These are phyloP conservation scores for Serendipita sp. DNA, from an alignment of 768 basidiomycete genomes.

Conservation along the genomic window DNA sequence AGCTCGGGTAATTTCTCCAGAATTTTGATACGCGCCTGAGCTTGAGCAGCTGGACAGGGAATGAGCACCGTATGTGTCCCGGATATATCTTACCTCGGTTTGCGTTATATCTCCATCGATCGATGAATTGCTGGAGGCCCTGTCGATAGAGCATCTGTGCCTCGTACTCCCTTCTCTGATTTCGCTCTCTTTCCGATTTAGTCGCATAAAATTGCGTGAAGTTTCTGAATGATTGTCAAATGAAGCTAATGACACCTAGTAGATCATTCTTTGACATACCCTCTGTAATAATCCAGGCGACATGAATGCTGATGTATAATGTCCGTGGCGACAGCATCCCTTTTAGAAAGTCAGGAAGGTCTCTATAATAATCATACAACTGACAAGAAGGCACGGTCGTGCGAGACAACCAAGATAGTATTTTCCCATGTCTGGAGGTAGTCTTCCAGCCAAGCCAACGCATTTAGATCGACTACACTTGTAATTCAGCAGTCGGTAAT, in stretches of 20 bases:
- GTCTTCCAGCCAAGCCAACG: conserved; percentile 93
- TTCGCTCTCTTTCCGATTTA: conserved; percentile 85
- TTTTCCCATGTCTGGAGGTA: conserved; percentile 91
- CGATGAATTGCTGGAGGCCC: conserved; percentile 94
- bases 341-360: conserved; percentile 14
- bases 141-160: conserved; percentile 89
- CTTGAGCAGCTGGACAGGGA: conserved; percentile 55
- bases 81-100: conserved; percentile 44
- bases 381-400: conserved; percentile 91
- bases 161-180: conserved; percentile 88
- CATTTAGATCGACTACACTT: conserved; percentile 68
- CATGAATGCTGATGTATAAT: conserved; percentile 93
- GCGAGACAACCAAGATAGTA: conserved; percentile 89
- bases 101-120: conserved; percentile 95
- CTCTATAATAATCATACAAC: conserved; percentile 12
- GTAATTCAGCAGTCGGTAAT: not conserved
- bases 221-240: conserved; percentile 27
- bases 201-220: conserved; percentile 99
- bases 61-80: conserved; percentile 5
- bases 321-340: conserved; percentile 92
- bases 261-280: conserved; percentile 26
- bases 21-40: conserved; percentile 56
- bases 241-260: not conserved
- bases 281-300: conserved; percentile 94
- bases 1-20: conserved; percentile 84